Base-by-base conservation (phyloP, 768 basidiomycete species). In the Russula earlei region DNA sequence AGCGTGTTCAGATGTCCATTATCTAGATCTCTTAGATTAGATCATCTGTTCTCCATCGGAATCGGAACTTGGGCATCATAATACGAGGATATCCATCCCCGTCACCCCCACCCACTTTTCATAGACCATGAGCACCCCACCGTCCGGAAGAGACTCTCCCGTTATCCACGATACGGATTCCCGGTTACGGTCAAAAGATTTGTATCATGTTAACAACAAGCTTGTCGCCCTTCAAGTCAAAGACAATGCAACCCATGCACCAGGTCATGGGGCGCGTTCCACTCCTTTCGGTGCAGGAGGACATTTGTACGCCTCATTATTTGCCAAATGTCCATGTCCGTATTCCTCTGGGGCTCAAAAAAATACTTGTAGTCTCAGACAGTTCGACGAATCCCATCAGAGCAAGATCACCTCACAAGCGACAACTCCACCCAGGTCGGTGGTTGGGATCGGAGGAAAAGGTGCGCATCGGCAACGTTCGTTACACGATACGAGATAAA, bases 371-470 rank as follows among this genome's bases (percentile, higher is more conserved):
- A 90, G 87, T 83, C 69, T 91, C 62, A 89, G 86, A 73, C 76
- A 77, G 62, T 91, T 90, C 63, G 88, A 91, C 67, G 75, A 86
- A 68, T 85, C 87, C 40, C 76, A 82, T 20, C 75, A 80, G 14
- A 90, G 87, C 63, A 75, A 84, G 56, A 79, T 77, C 60, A 79
- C 78, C 41, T 91, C 89, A 43, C 79, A 82, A 60, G 81, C 87
- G 4, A 78, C 84, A 20, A 89, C 88, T 0, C 87, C 89, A 2
- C 89, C 91, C 1, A 77, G 77, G 54, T 84, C 89, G 11, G 91
- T 93, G 3, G 88, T 87, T 56, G 91, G 91, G 14, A 93, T 93
- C 56, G 91, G 91, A 34, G 84, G 82, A 61, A 93, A 91, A 77
- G 91, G 91, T 89, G 62, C 48, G 68, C 64, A 1, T 48, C 40